Base-by-base conservation (phyloP, 306 rosid species). In the Ceratonia siliqua region DNA sequence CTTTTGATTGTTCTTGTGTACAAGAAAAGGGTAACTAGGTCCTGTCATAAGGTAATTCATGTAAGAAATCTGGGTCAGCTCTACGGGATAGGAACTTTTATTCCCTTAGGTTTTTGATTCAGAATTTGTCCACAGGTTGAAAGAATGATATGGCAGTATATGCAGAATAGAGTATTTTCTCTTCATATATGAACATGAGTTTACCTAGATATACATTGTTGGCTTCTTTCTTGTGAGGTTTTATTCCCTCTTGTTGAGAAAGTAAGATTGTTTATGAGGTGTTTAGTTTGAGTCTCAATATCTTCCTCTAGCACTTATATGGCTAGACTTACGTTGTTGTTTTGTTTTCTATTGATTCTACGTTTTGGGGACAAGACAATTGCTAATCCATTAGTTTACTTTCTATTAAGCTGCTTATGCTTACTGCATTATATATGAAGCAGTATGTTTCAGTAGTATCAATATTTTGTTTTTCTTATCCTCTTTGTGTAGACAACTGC, bases 401-500 rank as follows among this genome's bases (percentile, higher is more conserved):
- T 46, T 62, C 35, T 62, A 8, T 39, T 14, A 5, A 35, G 41
- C 55, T 62, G 45, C 42, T 58, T 27, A 70, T 59, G 5, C 67
- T 63, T 74, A 61, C 67, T 46, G 8, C 41, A 39, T 58, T 38
- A 13, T 38, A 2, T 21, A 32, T 50, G 58, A 24, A 65, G 73
- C 68, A 27, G 14, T 66, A 14, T 59, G 57, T 43, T 79, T 65
- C 21, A 70, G 30, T 22, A 50, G 20, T 38, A 39, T 74, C 42
- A 41, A 22, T 30, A 14, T 64, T 64, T 49, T 35, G 6, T 77
- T 41, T 66, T 49, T 12, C 46, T 65, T 74, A 21, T 65, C 14
- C 49, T 45, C 72, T 76, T 33, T 70, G 52, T 78, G 78, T 81
- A 95, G 99, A 92, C 99, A 69, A 89, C 89, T 11, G 73, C 91